Conservation (phyloP, 306 rosid species). For the Begonia fuchsioides region DNA sequence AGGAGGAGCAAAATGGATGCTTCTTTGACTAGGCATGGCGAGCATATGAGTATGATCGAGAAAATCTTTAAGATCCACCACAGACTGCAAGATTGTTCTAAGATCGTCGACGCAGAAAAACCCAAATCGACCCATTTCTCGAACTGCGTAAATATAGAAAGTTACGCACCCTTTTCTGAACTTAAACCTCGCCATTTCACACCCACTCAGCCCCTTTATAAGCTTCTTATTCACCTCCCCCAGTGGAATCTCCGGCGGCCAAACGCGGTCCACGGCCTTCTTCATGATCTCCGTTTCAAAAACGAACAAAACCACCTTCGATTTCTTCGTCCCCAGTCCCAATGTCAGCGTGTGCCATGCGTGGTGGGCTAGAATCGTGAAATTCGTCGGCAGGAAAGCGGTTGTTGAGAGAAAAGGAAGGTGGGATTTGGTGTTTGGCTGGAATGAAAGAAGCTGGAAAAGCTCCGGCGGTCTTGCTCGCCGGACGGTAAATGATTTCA, state of each 20-base stretch:
- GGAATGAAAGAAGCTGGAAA: conserved; percentile 57
- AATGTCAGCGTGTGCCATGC: conserved; percentile 95
- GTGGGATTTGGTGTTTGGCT: conserved; percentile 30
- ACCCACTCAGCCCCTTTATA: conserved; percentile 49
- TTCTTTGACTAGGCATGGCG: conserved; percentile 81
- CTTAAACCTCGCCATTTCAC: conserved; percentile 89
- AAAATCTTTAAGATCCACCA: conserved; percentile 80
- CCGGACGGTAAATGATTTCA: conserved; percentile 83
- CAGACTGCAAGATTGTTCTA: conserved; percentile 52
- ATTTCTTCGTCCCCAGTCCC: conserved; percentile 89
- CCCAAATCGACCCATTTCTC: conserved; percentile 45
- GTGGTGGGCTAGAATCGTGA: conserved; percentile 92
- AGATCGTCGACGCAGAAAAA: conserved; percentile 67
- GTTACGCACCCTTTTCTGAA: conserved; percentile 91
- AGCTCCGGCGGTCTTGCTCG: conserved; percentile 65
- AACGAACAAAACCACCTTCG: conserved; percentile 67
- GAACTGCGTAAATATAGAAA: conserved; percentile 79
- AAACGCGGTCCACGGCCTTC: conserved; percentile 34
- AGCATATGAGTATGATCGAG: conserved; percentile 95
- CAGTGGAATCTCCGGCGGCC: conserved; percentile 78
- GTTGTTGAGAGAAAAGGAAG: conserved; percentile 72
- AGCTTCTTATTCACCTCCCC: conserved; percentile 80
- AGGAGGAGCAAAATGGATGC: conserved; percentile 38
- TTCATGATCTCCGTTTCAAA: conserved; percentile 62
- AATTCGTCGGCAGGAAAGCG: conserved; percentile 79